Evolutionary conservation across 2,329 filamentous ascomycete species (phyloP), one percentile per base, ranked within the genome.

Genomic region (Arthrobotrys entomopaga): DNA sequence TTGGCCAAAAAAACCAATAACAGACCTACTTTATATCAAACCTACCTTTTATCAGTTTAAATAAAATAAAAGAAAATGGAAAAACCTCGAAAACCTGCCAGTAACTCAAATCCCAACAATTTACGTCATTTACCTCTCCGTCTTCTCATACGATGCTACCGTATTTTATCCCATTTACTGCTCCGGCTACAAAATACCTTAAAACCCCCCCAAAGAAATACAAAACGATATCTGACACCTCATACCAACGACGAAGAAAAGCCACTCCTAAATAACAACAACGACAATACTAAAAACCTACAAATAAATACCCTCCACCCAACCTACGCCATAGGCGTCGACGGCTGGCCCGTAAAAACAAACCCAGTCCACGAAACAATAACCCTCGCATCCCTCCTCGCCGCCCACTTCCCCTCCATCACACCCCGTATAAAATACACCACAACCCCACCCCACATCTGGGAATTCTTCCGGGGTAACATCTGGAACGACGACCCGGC

Each of bases 401-500:
- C 48, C 5, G 59, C 19, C 19, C 20, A 20, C 7, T 64, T 54
- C 16, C 29, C 59, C 1, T 34, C 29, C 29, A 43, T 64, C 7
- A 16, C 48, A 16, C 16, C n/a, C 4, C 16, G 54, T 13, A 29
- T 46, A 8, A 46, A 3, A 19, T 64, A 64, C 49, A 3, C 24
- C 15, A 26, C 59, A 7, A 8, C 59, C 11, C 6, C 59, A 1
- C 59, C 59, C 13, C 29, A 24, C 16, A 13, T 64, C 20, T 64
- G 59, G 59, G 59, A 64, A 46, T 8, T 64, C 16, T 53, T 64
- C 49, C 59, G 59, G 34, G 59, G 59, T 0, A 29, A 26, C 15
- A 64, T 46, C 11, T 64, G 59, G 59, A 64, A 64, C 59, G 59
- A 64, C 49, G 59, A 64, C 22, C 59, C 59, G 3, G 15, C 38